Percentiles rank a stretch among this genome's conserved stretches.
Conservation (phyloP, 495 filamentous ascomycete genomes). For the Trichoderma orchidacearum region DNA sequence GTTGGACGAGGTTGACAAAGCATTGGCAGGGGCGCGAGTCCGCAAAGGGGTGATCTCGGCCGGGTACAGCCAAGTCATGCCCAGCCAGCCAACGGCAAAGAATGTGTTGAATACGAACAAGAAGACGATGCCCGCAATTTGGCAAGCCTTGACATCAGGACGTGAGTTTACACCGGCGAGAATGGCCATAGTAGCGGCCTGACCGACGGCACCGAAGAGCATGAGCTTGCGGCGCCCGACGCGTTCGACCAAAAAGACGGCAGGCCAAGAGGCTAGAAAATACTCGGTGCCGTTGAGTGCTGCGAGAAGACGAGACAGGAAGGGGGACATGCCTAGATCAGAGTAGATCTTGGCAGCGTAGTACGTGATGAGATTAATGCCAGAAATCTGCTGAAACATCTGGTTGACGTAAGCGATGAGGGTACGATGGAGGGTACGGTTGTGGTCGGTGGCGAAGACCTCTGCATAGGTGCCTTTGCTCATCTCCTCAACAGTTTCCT, state of each 20-base stretch:
- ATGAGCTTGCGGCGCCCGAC: slow-evolving; percentile 56
- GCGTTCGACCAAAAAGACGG: slow-evolving; percentile 44
- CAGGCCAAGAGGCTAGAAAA: slow-evolving; percentile 58
- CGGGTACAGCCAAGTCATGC: slow-evolving; percentile 59
- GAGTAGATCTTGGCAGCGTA: slow-evolving; percentile 57
- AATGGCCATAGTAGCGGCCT: slow-evolving; percentile 55
- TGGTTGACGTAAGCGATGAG: slow-evolving; percentile 63
- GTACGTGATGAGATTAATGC: slow-evolving; percentile 67
- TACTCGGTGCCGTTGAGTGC: slow-evolving; percentile 64
- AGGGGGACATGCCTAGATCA: slow-evolving; percentile 31
- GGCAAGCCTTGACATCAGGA: slow-evolving; percentile 6
- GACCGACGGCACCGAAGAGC: slow-evolving; percentile 57
- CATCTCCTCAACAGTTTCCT: slow-evolving; percentile 63
- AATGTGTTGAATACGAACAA: slow-evolving; percentile 67
- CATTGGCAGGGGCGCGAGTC: slow-evolving; percentile 62
- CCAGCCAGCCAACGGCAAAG: slow-evolving; percentile 66
- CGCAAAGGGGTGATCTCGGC: slow-evolving; percentile 62
- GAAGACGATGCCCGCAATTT: slow-evolving; percentile 25
- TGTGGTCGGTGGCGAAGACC: slow-evolving; percentile 56
- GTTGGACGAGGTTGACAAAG: slow-evolving; percentile 48
- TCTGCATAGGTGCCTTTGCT: slow-evolving; percentile 50
- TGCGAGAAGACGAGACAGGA: slow-evolving; percentile 51
- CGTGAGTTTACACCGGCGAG: slow-evolving; percentile 35
- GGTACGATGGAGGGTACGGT: slow-evolving; percentile 61
- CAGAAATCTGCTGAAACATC: slow-evolving; percentile 64